Evolutionary conservation across 2,329 filamentous ascomycete species (phyloP).

Genomic region (Thelonectria blattea): DNA sequence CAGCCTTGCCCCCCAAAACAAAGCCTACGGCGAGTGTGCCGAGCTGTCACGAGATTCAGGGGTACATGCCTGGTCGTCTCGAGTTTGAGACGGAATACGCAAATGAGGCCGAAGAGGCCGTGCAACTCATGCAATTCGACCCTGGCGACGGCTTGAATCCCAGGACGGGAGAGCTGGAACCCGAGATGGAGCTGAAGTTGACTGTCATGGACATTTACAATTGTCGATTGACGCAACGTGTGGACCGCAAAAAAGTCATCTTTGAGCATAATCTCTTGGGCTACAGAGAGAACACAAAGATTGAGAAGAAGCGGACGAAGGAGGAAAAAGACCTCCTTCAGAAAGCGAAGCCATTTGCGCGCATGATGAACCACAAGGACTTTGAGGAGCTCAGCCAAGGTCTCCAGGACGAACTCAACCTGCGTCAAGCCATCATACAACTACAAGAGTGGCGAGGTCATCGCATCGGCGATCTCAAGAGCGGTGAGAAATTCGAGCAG

Average conservation of each 20-base stretch:
- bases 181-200: constrained; percentile 96
- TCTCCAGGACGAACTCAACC: constrained; percentile 86
- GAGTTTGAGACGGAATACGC: constrained; percentile 98
- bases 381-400: constrained; percentile 87
- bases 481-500: constrained; percentile 89
- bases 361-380: constrained; percentile 94
- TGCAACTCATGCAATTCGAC: constrained; percentile 98
- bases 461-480: constrained; percentile 82
- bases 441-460: constrained; percentile 92
- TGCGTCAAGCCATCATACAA: constrained; percentile 87
- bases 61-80: constrained; percentile 96
- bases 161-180: constrained; percentile 82
- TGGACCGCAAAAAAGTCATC: constrained; percentile 93
- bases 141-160: constrained; percentile 92
- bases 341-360: constrained; percentile 93
- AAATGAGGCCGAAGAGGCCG: constrained; percentile 97
- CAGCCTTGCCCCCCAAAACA: constrained; percentile 85
- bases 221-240: constrained; percentile 83
- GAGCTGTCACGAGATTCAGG: constrained; percentile 96
- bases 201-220: constrained; percentile 99
- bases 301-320: constrained; percentile 94
- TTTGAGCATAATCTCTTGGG: constrained; percentile 95
- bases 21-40: constrained; percentile 96
- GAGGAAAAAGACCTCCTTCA: constrained; percentile 91
- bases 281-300: constrained; percentile 86